Percentiles rank a stretch among this genome's conserved stretches.
Evolutionary conservation across 2,329 filamentous ascomycete genomes (phyloP).

Genomic region (Neopestalotiopsis rosae): DNA sequence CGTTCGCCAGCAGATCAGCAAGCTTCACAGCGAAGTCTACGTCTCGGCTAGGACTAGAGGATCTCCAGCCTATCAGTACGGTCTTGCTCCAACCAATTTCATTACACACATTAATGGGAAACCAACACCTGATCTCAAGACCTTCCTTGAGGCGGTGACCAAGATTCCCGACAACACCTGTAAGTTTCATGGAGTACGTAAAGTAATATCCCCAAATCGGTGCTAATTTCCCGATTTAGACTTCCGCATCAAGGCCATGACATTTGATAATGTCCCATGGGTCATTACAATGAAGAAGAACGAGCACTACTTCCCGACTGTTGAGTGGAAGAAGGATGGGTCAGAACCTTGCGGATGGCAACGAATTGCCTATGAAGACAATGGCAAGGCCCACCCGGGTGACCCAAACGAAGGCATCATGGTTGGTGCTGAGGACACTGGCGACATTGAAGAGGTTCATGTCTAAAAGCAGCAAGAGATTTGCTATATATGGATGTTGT

Average conservation of each 20-base stretch:
- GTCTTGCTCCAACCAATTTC: slow-evolving; percentile 94
- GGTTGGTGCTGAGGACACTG: slow-evolving; percentile 44
- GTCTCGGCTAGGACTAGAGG: slow-evolving; percentile 86
- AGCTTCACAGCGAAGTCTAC: slow-evolving; percentile 95
- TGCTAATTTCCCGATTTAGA: slow-evolving; percentile 52
- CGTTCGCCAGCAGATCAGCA: slow-evolving; percentile 95
- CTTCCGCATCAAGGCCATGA: slow-evolving; percentile 96
- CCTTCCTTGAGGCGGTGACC: slow-evolving; percentile 81
- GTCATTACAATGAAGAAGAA: slow-evolving; percentile 99
- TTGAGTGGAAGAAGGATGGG: slow-evolving; percentile 71
- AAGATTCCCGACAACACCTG: slow-evolving; percentile 95
- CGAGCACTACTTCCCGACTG: slow-evolving; percentile 87
- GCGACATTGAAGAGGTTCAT: slow-evolving; percentile 44
- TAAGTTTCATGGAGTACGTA: slow-evolving; percentile 44
- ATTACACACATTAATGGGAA: slow-evolving; percentile 94
- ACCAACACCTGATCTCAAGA: slow-evolving; percentile 79
- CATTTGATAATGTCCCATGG: slow-evolving; percentile 98
- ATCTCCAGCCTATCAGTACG: slow-evolving; percentile 86
- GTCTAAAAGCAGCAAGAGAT: neutral
- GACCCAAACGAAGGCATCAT: slow-evolving; percentile 57
- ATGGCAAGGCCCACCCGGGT: slow-evolving; percentile 54
- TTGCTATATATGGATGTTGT: neutral
- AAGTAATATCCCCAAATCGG: neutral
- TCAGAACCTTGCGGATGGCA: slow-evolving; percentile 66
- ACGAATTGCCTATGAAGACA: slow-evolving; percentile 65